Conservation (phyloP, 75 land plant species). For the Cryptomeria japonica region DNA sequence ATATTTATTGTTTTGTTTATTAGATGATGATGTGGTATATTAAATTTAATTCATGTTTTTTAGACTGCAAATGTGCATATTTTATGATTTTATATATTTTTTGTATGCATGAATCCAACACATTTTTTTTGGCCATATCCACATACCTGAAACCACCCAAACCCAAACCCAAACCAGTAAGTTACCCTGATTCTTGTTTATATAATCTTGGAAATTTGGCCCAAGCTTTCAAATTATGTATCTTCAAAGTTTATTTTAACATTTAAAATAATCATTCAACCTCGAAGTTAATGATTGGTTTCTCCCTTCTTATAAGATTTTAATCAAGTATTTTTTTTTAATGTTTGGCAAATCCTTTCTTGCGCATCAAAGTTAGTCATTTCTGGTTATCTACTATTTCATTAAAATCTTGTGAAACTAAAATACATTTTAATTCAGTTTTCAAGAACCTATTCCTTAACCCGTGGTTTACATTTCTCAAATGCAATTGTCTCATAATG, state of each 20-base stretch:
- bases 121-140: no score
- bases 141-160: no score
- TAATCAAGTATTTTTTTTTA: background rate
- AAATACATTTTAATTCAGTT: no score
- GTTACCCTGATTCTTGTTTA: background rate
- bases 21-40: no score
- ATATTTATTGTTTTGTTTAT: no score
- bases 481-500: background rate
- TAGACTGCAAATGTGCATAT: no score
- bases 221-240: no score
- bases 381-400: background rate
- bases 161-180: no score
- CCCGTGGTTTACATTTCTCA: background rate
- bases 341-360: background rate
- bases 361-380: background rate
- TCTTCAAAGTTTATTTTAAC: background rate
- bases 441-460: background rate
- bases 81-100: no score
- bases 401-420: background rate
- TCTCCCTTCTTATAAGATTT: background rate
- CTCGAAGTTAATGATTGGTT: background rate
- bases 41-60: no score
- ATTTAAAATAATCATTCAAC: no score
- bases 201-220: background rate
- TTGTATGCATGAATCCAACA: no score